Base-by-base conservation (phyloP, 306 rosid species). In the Albizia julibrissin region DNA sequence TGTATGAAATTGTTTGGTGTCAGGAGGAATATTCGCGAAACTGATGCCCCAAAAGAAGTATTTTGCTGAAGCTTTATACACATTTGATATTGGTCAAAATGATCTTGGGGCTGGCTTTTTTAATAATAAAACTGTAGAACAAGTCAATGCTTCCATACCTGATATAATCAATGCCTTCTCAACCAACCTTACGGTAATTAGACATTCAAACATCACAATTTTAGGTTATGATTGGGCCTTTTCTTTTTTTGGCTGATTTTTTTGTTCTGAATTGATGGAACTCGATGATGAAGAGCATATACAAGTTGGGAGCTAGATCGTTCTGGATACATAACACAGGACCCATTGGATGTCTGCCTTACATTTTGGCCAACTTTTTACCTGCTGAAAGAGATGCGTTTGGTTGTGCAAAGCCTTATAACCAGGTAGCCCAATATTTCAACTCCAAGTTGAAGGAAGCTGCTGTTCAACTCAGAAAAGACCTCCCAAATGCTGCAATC, bases 381-480 rank as follows among this genome's bases (percentile, higher is more conserved):
- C 72, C 82, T 9, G 78, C 75, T 11, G 74, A 76, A 67, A 83
- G 47, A 58, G 97, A 92, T 80, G 26, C 3, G 0, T 73, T 54
- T 37, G 95, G 98, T 27, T 92, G 98, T 39, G 94, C 91, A 52
- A 77, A 77, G 19, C 33, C 54, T n/a, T 42, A 6, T 40, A 69
- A 69, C 8, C 34, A 69, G 42, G 52, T n/a, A 22, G 89, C 94
- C 34, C 88, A 83, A 22, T 73, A 84, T 73, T 94, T 88, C 84
- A 94, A 92, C 85, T 62, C 44, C 0, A 79, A 89, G 34, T 86
- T 94, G 50, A 92, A 89, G 61, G 75, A 94, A 61, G 86, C 79
- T 0, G 81, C 84, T 10, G 52, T 26, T 83, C 84, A 89, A 54
- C 87, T 92, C 21, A 82, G 89, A 16, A 66, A 82, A 26, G 82